Evolutionary conservation across 1,284 basidiomycete species (phyloP), one percentile per base, ranked within the genome.

Genomic region (Xerocomus amazonicus): DNA sequence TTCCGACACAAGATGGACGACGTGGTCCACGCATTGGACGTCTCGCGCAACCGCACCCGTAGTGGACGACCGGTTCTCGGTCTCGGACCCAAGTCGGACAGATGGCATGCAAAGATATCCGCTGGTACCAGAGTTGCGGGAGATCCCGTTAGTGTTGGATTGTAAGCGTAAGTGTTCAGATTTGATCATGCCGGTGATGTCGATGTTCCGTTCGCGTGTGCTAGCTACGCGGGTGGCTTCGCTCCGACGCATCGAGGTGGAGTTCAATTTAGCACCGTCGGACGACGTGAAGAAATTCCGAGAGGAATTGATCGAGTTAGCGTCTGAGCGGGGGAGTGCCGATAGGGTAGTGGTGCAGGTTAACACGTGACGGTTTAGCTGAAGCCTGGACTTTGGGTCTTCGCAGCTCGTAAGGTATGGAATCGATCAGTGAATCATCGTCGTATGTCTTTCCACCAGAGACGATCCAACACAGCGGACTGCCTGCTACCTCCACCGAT

Each of bases 111-210:
- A 23, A 23, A 23, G 19, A 4, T 23, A 31, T 16, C 52, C 28
- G 13, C 34, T 58, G 4, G 31, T 52, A 6, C 50, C 37, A 27
- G 42, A 1, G 6, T 43, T 60, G 42, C 55, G 44, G 6, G 46
- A 60, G 26, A 43, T 60, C 27, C 43, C 37, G 29, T n/a, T 62
- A 43, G 59, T 39, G 17, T 19, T 60, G 37, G 44, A 56, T 3
- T 10, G 19, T 23, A 23, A 23, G 19, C 19, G 19, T 23, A 23
- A 4, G 3, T 2, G 19, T 4, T 4, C 4, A 23, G 19, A 23
- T 23, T 23, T 23, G 19, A 23, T 23, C 19, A 23, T 23, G 19
- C 4, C 33, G 16, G 45, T 53, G n/a, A 14, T 51, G 34, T 29
- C 26, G 4, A 55, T 62, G 58, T 41, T 58, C 29, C 50, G 32